phyloP scores from a whole-genome alignment of 225 moss, liverwort and hornwort genomes.

The Physcomitrellopsis africana region DNA sequence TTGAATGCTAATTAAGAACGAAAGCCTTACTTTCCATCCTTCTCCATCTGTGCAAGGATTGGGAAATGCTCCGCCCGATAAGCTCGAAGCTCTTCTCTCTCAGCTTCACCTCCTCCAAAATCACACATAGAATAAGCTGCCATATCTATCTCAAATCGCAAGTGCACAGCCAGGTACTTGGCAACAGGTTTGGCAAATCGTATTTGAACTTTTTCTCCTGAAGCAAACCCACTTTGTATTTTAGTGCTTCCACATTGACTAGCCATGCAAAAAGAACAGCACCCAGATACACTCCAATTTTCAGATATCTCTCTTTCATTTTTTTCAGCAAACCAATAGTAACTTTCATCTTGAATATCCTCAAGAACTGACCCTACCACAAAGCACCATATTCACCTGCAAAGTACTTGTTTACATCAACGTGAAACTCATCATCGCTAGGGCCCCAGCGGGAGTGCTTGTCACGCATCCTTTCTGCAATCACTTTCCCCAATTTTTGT shows the following conservation, averaged over 20 bases:
- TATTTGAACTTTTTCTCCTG: conserved; percentile 30
- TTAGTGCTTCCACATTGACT: not conserved
- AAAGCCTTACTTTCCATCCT: conserved; percentile 59
- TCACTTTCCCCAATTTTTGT: conserved; percentile 42
- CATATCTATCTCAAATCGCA: conserved; percentile 75
- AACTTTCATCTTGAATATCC: not conserved
- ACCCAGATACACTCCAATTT: not conserved
- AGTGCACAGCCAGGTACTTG: conserved; percentile 74
- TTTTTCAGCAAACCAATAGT: not conserved
- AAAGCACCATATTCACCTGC: conserved; percentile 6
- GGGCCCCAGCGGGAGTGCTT: conserved; percentile 68
- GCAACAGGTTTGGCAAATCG: conserved; percentile 26
- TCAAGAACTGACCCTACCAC: not conserved
- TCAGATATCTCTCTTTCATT: not conserved
- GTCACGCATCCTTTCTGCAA: conserved; percentile 68
- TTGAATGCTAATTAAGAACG: not conserved
- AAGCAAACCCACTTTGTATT: conserved; percentile 1
- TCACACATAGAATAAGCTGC: conserved; percentile 64
- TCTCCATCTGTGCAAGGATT: conserved; percentile 47
- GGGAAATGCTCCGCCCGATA: conserved; percentile 66
- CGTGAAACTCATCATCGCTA: conserved; percentile 37
- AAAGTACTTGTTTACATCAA: not conserved
- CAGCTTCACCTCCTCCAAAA: conserved; percentile 70
- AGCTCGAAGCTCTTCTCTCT: conserved; percentile 60
- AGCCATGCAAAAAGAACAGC: too few species aligned